A percentile compares a stretch with the other conserved stretches of the same genome.
These are phyloP conservation scores for Protomyces macrosporus DNA, from an alignment of 1,139 yeast species.

Conservation along the genomic window DNA sequence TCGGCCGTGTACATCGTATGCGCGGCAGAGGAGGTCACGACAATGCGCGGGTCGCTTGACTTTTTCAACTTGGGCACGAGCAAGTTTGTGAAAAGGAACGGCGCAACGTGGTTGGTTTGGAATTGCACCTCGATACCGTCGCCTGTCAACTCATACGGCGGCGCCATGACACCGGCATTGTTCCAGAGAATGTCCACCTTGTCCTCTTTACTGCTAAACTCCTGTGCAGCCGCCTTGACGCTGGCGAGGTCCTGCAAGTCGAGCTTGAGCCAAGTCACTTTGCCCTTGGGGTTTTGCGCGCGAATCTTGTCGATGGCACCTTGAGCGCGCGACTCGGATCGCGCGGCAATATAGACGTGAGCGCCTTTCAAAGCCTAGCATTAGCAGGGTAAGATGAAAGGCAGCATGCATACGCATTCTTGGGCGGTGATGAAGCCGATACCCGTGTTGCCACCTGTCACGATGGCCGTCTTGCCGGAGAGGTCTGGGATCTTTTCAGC, in stretches of 20 bases:
- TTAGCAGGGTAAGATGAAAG: background rate
- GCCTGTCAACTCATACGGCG: conserved; percentile 29
- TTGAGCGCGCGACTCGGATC: conserved; percentile 41
- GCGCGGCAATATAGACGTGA: conserved; percentile 44
- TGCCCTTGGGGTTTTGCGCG: conserved; percentile 33
- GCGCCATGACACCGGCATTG: conserved; percentile 32
- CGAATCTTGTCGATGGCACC: conserved; percentile 40
- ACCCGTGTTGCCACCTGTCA: conserved; percentile 32
- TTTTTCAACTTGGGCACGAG: conserved; percentile 49
- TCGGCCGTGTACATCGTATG: conserved; percentile 43
- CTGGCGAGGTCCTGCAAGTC: conserved; percentile 46
- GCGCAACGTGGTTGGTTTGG: conserved; percentile 75
- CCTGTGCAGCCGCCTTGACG: conserved; percentile 29
- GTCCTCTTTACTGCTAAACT: conserved; percentile 28
- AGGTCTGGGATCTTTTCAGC: conserved; percentile 46
- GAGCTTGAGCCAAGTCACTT: conserved; percentile 34
- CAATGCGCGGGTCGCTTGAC: conserved; percentile 42
- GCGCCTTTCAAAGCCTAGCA: conserved; percentile 40
- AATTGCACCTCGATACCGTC: conserved; percentile 48
- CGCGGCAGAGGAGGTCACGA: conserved; percentile 65
- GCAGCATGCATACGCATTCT: conserved; percentile 21
- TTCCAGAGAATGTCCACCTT: conserved; percentile 31
- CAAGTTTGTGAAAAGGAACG: conserved; percentile 62
- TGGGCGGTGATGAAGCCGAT: conserved; percentile 32
- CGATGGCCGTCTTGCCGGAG: conserved; percentile 38